Evolutionary conservation across 768 basidiomycete genomes (phyloP).

Genomic region (Suillus weaverae): DNA sequence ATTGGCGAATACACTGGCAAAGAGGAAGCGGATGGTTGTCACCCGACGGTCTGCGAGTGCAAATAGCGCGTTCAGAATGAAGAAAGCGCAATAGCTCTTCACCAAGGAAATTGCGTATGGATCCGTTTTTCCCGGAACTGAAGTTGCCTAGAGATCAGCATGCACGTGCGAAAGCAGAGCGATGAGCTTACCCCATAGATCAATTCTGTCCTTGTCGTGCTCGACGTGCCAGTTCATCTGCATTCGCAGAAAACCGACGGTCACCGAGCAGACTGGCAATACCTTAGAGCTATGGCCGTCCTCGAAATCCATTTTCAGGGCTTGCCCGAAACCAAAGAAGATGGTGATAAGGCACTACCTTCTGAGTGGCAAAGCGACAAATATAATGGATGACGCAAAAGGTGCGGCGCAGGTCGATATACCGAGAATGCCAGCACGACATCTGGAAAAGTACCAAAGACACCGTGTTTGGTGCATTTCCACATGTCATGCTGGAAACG

Average conservation of each 20-base stretch:
- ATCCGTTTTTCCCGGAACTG: conserved; percentile 16
- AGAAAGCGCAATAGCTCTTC: conserved; percentile 10
- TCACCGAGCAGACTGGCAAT: not conserved
- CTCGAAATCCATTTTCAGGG: not conserved
- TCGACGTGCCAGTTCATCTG: not conserved
- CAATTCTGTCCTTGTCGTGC: not conserved
- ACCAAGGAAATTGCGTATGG: conserved; percentile 22
- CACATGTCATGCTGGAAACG: conserved; percentile 19
- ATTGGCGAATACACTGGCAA: conserved; percentile 2
- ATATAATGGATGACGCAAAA: not conserved
- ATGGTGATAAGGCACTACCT: not conserved
- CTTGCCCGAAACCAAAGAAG: not conserved
- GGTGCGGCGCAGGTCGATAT: conserved; percentile 10
- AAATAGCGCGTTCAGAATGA: conserved; percentile 13
- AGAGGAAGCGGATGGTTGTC: not conserved
- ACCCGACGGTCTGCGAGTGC: conserved; percentile 2
- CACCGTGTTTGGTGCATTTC: conserved; percentile 19
- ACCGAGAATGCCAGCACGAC: conserved; percentile 21
- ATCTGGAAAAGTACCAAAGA: too few species aligned
- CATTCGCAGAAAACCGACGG: not conserved
- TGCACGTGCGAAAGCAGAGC: too few species aligned
- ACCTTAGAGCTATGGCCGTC: not conserved
- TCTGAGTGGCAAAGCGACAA: not conserved
- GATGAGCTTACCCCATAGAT: not conserved
- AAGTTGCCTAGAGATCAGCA: not conserved